Conservation (phyloP, 108 stramenopile genomes). For the Phaeodactylum tricornutum region DNA sequence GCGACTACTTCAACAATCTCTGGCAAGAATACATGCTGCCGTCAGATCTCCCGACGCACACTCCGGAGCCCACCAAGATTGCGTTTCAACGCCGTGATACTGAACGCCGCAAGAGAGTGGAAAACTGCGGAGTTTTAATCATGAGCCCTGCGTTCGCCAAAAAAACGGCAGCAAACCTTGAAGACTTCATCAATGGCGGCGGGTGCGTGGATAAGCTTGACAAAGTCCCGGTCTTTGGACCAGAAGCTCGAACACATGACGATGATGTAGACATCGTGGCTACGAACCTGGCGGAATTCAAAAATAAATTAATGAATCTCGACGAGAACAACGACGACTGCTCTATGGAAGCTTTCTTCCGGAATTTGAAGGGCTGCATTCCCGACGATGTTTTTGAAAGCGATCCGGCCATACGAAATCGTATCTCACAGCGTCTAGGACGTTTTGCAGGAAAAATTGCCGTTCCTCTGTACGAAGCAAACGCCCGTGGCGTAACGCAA, state of each 20-base stretch:
- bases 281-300: constrained; percentile 16
- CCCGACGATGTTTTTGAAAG: constrained; percentile 41
- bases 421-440: constrained; percentile 48
- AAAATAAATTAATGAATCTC: constrained; percentile 7
- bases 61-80: constrained; percentile 6
- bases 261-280: constrained; percentile 23
- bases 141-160: constrained; percentile 20
- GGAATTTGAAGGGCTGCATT: constrained; percentile 53
- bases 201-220: constrained; percentile 66
- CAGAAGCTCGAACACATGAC: constrained; percentile 20
- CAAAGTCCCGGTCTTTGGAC: constrained; percentile 39
- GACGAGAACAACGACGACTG: constrained; percentile 29
- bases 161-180: constrained; percentile 29
- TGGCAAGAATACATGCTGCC: constrained; percentile 82
- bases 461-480: constrained; percentile 66
- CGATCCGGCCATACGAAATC: constrained; percentile 37
- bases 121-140: constrained; percentile 48
- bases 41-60: constrained; percentile 42
- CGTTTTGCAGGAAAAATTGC: constrained; percentile 65
- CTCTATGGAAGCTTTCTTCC: constrained; percentile 48
- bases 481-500: constrained; percentile 74
- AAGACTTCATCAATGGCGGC: constrained; percentile 43
- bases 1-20: constrained; percentile 76
- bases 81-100: constrained; percentile 43
- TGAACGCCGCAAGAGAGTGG: constrained; percentile 43